Conservation (phyloP, 495 filamentous ascomycete genomes). For the Cercophora samala region DNA sequence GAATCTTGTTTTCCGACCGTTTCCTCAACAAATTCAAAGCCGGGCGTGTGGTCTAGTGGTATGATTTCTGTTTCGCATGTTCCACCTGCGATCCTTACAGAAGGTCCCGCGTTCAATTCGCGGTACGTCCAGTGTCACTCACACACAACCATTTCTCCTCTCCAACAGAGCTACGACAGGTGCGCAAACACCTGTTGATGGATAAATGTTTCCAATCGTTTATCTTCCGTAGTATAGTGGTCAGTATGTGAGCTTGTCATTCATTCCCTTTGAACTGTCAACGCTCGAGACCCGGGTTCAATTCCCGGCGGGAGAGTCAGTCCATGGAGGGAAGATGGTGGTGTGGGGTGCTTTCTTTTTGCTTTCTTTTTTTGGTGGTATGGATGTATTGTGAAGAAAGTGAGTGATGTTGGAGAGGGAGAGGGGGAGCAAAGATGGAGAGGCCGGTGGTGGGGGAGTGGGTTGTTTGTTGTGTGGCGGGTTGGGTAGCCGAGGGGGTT, state of each 20-base stretch:
- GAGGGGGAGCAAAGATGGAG: conserved; percentile 39
- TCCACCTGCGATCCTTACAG: background rate
- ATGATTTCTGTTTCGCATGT: conserved; percentile 5
- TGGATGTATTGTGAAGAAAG: conserved; percentile 36
- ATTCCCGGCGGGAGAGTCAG: conserved; percentile 12
- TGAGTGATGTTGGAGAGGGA: conserved; percentile 27
- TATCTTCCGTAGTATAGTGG: conserved; percentile 12
- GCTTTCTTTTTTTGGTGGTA: background rate
- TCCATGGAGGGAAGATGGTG: background rate
- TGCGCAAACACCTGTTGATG: conserved; percentile 2
- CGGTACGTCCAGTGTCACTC: background rate
- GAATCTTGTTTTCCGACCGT: background rate
- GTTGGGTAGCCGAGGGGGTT: conserved; percentile 27
- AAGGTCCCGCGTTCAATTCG: conserved; percentile 8
- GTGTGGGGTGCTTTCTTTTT: background rate
- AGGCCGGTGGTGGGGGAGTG: conserved; percentile 40
- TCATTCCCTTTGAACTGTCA: no score
- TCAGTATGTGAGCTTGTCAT: conserved; percentile 12
- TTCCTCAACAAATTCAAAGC: background rate
- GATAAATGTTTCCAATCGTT: background rate
- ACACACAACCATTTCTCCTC: background rate
- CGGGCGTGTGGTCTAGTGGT: conserved; percentile 6
- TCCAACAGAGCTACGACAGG: background rate
- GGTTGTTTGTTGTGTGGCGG: conserved; percentile 47
- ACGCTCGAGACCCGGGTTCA: conserved; percentile 12